phyloP scores from a whole-genome alignment of 2,329 filamentous ascomycete genomes.

The Raffaelea deltoideospora region DNA sequence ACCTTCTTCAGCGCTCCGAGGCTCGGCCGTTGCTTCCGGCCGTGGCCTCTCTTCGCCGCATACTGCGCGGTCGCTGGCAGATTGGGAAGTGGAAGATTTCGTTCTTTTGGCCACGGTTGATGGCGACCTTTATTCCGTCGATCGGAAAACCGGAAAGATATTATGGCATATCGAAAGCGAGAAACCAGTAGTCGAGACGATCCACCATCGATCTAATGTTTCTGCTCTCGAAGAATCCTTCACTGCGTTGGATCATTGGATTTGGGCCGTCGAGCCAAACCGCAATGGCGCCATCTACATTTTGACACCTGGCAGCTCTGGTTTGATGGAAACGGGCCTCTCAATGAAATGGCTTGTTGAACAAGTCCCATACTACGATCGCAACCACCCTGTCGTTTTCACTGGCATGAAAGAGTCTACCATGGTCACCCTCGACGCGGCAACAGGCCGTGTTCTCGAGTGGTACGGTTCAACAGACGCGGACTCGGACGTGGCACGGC shows the following conservation, averaged over 20 bases:
- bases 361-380: conserved; percentile 57
- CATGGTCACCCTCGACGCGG: conserved; percentile 77
- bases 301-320: conserved; percentile 53
- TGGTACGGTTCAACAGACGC: conserved; percentile 62
- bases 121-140: conserved; percentile 83
- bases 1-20: conserved; percentile 57
- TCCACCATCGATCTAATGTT: conserved; percentile 58
- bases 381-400: conserved; percentile 68
- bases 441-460: conserved; percentile 66
- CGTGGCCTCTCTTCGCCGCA: conserved; percentile 67
- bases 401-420: conserved; percentile 84
- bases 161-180: conserved; percentile 78
- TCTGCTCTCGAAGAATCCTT: conserved; percentile 45
- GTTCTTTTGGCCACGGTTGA: conserved; percentile 99
- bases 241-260: conserved; percentile 62
- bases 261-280: conserved; percentile 91
- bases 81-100: conserved; percentile 99
- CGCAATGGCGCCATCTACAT: conserved; percentile 78
- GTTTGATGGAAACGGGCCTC: conserved; percentile 50
- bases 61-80: conserved; percentile 90
- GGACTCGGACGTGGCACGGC: conserved; percentile 32
- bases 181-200: conserved; percentile 80
- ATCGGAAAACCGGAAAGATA: conserved; percentile 70
- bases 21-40: conserved; percentile 36
- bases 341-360: conserved; percentile 84